phyloP scores from a whole-genome alignment of 2,329 filamentous ascomycete species.

The Fusarium sp. region DNA sequence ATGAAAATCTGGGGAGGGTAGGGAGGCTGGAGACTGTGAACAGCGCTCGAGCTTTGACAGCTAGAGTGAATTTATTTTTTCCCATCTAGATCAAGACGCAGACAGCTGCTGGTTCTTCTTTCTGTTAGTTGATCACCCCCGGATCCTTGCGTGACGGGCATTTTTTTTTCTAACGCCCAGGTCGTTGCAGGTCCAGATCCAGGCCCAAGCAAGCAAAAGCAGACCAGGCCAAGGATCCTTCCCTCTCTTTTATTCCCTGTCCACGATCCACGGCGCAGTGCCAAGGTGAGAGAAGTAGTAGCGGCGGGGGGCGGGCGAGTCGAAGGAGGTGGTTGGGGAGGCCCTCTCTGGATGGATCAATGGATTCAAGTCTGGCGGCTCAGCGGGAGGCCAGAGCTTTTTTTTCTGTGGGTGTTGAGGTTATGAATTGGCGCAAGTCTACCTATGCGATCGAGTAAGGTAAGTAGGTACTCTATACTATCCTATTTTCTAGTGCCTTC shows the following conservation, averaged over 20 bases:
- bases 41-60: slow-evolving; percentile 13
- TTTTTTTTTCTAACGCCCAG: not conserved
- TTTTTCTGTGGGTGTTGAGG: not conserved
- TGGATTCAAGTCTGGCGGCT: slow-evolving; percentile 27
- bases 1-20: not conserved
- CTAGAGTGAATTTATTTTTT: not conserved
- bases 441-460: not conserved
- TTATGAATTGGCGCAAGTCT: not conserved
- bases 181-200: slow-evolving; percentile 11
- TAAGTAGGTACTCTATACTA: slow-evolving; percentile 1
- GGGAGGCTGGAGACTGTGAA: slow-evolving; percentile 25
- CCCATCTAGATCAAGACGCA: not conserved
- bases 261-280: slow-evolving; percentile 34
- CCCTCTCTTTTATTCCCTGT: slow-evolving; percentile 20
- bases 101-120: not conserved
- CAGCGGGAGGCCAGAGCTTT: slow-evolving; percentile 24
- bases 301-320: not conserved
- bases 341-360: slow-evolving; percentile 20
- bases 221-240: not conserved
- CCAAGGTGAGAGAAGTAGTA: not conserved
- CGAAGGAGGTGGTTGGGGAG: slow-evolving; percentile 21
- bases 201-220: not conserved
- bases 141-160: slow-evolving; percentile 17
- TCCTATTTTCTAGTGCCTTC: not conserved
- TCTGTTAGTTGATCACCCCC: slow-evolving; percentile 9